A percentile compares a stretch with the other conserved stretches of the same genome.
These are phyloP conservation scores for Cydonia oblonga DNA, from an alignment of 331 rosid species.

Conservation along the genomic window DNA sequence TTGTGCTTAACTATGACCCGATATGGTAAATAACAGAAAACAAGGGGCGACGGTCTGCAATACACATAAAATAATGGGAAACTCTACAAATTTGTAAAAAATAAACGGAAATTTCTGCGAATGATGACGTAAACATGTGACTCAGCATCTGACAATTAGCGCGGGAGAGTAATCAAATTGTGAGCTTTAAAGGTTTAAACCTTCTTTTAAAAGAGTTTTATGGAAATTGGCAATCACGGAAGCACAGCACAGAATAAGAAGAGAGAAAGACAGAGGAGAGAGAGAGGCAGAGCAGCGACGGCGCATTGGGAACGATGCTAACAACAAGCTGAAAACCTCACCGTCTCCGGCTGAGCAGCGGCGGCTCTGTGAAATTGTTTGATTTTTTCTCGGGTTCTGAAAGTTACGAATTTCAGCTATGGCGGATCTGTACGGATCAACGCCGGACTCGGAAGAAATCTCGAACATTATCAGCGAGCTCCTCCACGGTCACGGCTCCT, in stretches of 20 bases:
- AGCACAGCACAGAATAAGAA: neutral
- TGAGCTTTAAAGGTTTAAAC: constrained; percentile 4
- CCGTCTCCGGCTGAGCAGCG: neutral
- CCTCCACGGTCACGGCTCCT: constrained; percentile 21
- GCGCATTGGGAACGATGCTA: neutral
- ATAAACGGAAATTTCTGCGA: neutral
- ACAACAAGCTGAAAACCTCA: neutral
- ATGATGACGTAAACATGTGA: neutral
- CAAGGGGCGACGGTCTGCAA: neutral
- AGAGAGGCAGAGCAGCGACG: neutral
- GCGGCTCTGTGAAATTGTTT: neutral
- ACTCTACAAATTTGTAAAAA: neutral
- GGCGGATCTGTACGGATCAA: constrained; percentile 41
- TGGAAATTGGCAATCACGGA: neutral
- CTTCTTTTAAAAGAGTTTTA: neutral
- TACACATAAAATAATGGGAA: neutral
- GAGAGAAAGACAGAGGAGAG: neutral
- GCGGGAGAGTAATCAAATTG: constrained; percentile 42
- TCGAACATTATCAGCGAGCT: constrained; percentile 52
- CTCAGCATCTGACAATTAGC: constrained; percentile 10
- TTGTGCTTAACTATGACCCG: neutral
- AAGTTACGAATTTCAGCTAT: neutral
- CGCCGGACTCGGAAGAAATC: constrained; percentile 50
- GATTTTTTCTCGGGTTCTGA: neutral
- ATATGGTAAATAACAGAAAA: neutral